Percentiles rank a stretch among this genome's conserved stretches.
These are phyloP conservation scores for Friedmanniomyces simplex DNA, from an alignment of 495 filamentous ascomycete genomes.

Conservation along the genomic window DNA sequence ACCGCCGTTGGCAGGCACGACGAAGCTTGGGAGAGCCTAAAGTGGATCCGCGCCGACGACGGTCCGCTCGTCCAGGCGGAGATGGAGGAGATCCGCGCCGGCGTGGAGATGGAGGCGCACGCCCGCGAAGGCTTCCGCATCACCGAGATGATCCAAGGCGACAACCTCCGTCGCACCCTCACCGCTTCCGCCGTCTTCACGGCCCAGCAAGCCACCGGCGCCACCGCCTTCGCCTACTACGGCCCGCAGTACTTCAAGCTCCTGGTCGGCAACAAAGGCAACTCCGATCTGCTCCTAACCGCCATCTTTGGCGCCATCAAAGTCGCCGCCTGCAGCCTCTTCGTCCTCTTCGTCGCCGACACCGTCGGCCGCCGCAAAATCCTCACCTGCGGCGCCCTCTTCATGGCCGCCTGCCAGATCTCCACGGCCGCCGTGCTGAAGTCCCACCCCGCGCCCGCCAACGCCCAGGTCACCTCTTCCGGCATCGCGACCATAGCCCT, in stretches of 20 bases:
- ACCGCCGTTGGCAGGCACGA: slow-evolving; percentile 13
- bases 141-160: slow-evolving; percentile 29
- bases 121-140: slow-evolving; percentile 13
- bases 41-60: slow-evolving; percentile 27
- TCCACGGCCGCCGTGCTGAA: slow-evolving; percentile 15
- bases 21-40: slow-evolving; percentile 23
- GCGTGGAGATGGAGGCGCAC: slow-evolving; percentile 16
- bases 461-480: slow-evolving; percentile 8
- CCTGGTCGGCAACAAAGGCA: slow-evolving; percentile 21
- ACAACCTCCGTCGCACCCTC: slow-evolving; percentile 31
- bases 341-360: slow-evolving; percentile 23
- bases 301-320: slow-evolving; percentile 23
- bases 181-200: slow-evolving; percentile 42
- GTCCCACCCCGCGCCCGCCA: not conserved
- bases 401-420: slow-evolving; percentile 23
- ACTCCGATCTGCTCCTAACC: slow-evolving; percentile 16
- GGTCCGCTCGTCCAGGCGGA: slow-evolving; percentile 34
- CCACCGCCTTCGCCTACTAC: slow-evolving; percentile 30
- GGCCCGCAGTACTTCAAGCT: slow-evolving; percentile 28
- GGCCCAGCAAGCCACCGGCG: slow-evolving; percentile 36
- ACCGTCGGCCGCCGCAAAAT: slow-evolving; percentile 13
- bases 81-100: slow-evolving; percentile 32
- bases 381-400: slow-evolving; percentile 16
- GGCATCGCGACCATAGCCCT: slow-evolving; percentile 22
- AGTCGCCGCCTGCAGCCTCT: slow-evolving; percentile 17